Evolutionary conservation across 768 basidiomycete genomes (phyloP), one percentile per base, ranked within the genome.

Genomic region (Psilocybe tampanensis): DNA sequence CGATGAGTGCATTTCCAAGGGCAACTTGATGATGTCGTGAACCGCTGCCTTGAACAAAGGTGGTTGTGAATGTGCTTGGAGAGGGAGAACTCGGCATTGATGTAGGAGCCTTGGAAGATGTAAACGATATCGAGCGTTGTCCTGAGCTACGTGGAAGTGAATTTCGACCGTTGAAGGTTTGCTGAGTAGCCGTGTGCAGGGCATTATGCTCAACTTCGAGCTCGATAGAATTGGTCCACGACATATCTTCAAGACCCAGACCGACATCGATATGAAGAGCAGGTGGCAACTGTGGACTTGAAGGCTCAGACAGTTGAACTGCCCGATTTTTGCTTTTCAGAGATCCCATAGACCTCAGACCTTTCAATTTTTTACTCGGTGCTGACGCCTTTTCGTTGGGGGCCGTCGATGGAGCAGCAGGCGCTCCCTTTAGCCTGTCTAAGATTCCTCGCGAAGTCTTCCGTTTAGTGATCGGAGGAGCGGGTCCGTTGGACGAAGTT

Each of bases 1-100:
- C 92, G 42, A 95, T 86, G 29, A 99, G 80, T 2, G 94, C 94
- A 56, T 90, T 94, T 33, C 89, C 93, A n/a, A 98, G 79, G 2
- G 87, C 81, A 13, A 83, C 86, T 61, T 92, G 89, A 65, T 83
- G 83, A 55, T 66, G 78, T 68, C 71, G n/a, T 74, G 67, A 12
- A 64, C 67, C 51, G 26, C 47, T 48, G 41, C 55, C 63, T 23
- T 71, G 65, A 48, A 68, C 65, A 61, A 70, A 74, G 17, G 73
- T 72, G 8, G 77, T 68, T 52, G 72, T 70, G 59, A 72, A 68
- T 41, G 75, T 68, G 60, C 80, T 84, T 21, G 78, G 77, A 21
- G 78, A 76, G 8, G 84, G 85, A 9, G 80, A 85, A 34, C 79
- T 78, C 44, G 80, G 83, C 65, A 78, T 65, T 34, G 79, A 81